Evolutionary conservation across 2,329 filamentous ascomycete species (phyloP).

Genomic region (Calonectria pteridis): DNA sequence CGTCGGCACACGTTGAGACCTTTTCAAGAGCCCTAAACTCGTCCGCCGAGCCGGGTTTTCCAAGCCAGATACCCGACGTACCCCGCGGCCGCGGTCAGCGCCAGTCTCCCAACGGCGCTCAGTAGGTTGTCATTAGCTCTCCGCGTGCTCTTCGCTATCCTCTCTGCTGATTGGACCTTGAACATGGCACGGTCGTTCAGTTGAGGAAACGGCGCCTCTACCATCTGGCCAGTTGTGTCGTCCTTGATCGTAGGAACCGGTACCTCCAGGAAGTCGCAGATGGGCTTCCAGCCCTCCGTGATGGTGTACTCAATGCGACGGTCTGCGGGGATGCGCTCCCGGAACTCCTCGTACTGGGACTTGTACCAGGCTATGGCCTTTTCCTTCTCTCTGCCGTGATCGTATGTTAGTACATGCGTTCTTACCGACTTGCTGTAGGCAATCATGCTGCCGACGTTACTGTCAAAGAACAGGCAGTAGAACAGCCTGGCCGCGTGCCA

Average conservation of each 20-base stretch:
- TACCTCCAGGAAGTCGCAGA: conserved; percentile 55
- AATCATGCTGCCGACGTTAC: conserved; percentile 37
- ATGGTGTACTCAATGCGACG: conserved; percentile 55
- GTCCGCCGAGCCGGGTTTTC: conserved; percentile 46
- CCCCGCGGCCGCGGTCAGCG: conserved; percentile 40
- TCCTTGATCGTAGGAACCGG: conserved; percentile 51
- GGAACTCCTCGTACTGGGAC: conserved; percentile 53
- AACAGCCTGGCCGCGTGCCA: conserved; percentile 43
- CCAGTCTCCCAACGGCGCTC: conserved; percentile 38
- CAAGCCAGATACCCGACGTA: conserved; percentile 47
- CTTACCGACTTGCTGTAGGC: conserved; percentile 46
- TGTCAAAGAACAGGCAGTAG: conserved; percentile 48
- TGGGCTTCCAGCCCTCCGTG: conserved; percentile 55
- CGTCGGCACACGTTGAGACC: neutral
- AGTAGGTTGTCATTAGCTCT: conserved; percentile 45
- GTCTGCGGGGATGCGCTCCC: conserved; percentile 48
- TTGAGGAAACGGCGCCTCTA: conserved; percentile 49
- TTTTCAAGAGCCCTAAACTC: conserved; percentile 25
- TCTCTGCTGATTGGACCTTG: conserved; percentile 18
- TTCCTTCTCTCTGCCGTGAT: conserved; percentile 50
- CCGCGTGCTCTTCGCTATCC: conserved; percentile 24
- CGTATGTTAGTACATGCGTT: conserved; percentile 42
- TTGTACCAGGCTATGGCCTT: conserved; percentile 54
- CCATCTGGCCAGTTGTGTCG: conserved; percentile 46
- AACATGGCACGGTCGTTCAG: conserved; percentile 49